These are phyloP conservation scores for Phaffia australis DNA, from an alignment of 768 basidiomycete species.

Conservation along the genomic window DNA sequence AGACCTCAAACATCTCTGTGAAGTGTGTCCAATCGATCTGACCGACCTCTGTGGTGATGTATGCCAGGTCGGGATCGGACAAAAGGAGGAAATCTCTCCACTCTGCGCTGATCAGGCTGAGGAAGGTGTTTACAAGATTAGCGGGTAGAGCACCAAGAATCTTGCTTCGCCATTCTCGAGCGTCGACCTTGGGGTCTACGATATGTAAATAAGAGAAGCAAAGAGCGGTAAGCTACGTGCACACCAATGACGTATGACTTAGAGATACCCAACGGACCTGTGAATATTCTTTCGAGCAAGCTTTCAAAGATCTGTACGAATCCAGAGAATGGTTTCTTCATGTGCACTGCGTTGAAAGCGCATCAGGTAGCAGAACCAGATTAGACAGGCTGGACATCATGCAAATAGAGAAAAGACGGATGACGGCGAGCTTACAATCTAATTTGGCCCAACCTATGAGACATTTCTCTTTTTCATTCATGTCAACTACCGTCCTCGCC, in stretches of 20 bases:
- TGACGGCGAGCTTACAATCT: constrained; percentile 35
- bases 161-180: constrained; percentile 26
- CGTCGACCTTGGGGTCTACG: constrained; percentile 31
- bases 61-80: not conserved
- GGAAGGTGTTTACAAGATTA: constrained; percentile 29
- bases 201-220: no score
- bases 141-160: constrained; percentile 29
- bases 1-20: not conserved
- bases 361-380: not conserved
- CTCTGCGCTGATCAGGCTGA: constrained; percentile 27
- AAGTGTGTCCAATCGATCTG: constrained; percentile 23
- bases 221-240: no score
- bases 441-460: constrained; percentile 44
- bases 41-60: not conserved
- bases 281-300: constrained; percentile 31
- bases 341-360: constrained; percentile 32
- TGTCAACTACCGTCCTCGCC: constrained; percentile 6
- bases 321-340: constrained; percentile 52
- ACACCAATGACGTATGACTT: no score
- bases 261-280: no score
- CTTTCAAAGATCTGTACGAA: constrained; percentile 32
- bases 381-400: not conserved
- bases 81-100: constrained; percentile 27
- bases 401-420: not conserved
- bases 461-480: not conserved